Percentiles rank a stretch among this genome's conserved stretches.
Conservation (phyloP, 345 rosid species). For the Balakata baccata region DNA sequence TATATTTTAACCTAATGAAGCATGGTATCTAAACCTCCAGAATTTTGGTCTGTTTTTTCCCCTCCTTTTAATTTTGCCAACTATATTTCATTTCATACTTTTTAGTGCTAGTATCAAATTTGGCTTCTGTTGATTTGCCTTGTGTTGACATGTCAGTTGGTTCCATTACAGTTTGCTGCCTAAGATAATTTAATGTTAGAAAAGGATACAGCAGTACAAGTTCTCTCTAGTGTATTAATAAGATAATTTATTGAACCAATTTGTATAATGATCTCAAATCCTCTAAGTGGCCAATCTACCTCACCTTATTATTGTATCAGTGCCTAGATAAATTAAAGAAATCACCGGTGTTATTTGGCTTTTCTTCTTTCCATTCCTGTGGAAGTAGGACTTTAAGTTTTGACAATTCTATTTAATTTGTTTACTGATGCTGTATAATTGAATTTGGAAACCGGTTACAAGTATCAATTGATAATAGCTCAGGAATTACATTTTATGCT, state of each 20-base stretch:
- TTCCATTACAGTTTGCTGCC: not conserved
- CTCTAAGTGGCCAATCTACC: not conserved
- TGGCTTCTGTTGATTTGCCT: not conserved
- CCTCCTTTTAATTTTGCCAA: not conserved
- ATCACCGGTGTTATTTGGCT: not conserved
- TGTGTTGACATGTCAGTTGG: not conserved
- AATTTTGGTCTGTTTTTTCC: not conserved
- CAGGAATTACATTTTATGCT: not conserved
- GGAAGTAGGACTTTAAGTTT: not conserved
- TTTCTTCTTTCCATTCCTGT: not conserved
- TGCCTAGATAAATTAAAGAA: not conserved
- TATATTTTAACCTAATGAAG: not conserved
- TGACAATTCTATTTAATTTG: not conserved
- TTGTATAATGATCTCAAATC: not conserved
- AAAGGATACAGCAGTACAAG: not conserved
- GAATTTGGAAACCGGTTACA: constrained; percentile 5
- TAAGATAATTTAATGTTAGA: not conserved
- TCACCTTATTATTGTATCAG: not conserved
- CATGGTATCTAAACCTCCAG: not conserved
- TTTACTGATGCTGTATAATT: not conserved
- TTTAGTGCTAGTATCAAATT: not conserved
- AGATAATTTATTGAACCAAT: not conserved
- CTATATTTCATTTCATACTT: not conserved
- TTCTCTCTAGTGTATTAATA: not conserved
- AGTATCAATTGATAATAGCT: not conserved